phyloP scores from a whole-genome alignment of 139 green algal genomes.

The Dunaliella primolecta region DNA sequence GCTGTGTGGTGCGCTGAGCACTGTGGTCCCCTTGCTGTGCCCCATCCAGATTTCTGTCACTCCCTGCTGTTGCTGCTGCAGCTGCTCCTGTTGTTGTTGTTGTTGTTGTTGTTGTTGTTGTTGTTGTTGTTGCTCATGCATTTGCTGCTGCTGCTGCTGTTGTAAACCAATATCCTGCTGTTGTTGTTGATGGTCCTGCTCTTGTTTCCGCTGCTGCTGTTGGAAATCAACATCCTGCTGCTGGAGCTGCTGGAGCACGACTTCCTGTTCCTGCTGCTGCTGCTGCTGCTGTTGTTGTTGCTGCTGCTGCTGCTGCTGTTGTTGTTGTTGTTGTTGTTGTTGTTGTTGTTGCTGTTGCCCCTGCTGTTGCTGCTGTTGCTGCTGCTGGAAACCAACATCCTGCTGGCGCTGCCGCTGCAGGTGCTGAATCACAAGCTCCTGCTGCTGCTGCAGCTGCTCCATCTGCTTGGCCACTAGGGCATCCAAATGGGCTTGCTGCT shows the following conservation, averaged over 20 bases:
- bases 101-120: background rate
- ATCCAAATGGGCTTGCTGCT: background rate
- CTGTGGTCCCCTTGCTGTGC: background rate
- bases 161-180: background rate
- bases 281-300: constrained; percentile 10
- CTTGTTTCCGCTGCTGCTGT: background rate
- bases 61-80: background rate
- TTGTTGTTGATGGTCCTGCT: background rate
- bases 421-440: background rate
- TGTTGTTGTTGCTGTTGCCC: background rate
- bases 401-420: background rate
- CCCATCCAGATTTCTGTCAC: background rate
- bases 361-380: background rate
- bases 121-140: background rate
- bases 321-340: background rate
- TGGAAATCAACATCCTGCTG: constrained; percentile 20
- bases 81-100: background rate
- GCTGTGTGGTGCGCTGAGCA: background rate
- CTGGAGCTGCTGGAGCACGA: constrained; percentile 13
- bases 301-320: background rate
- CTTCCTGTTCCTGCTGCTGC: constrained; percentile 9
- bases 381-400: background rate
- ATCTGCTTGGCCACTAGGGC: background rate
- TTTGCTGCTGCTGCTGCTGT: background rate
- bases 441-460: constrained; percentile 1